Conservation (phyloP, 257 asterid species). For the Nicotiana undulata region DNA sequence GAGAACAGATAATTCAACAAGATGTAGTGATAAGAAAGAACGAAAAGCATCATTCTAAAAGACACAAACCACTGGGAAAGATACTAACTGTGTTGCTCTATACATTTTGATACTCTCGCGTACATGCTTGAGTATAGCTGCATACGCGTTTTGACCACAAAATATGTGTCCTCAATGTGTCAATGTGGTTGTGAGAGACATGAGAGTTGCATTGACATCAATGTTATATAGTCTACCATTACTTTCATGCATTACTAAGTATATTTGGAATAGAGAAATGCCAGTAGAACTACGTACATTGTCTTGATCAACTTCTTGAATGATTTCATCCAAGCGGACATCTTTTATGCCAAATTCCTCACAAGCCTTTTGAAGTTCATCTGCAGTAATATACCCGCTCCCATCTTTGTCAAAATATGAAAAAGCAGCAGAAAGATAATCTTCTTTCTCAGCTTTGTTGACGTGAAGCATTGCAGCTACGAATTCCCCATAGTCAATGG, state of each 20-base stretch:
- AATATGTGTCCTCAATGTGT: background rate
- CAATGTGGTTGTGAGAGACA: background rate
- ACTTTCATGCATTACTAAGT: background rate
- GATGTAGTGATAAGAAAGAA: background rate
- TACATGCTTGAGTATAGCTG: background rate
- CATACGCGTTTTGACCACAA: background rate
- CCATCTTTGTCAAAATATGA: constrained; percentile 30
- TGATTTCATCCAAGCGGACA: constrained; percentile 22
- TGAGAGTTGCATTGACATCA: background rate
- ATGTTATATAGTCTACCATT: background rate
- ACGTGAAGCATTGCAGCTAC: constrained; percentile 23
- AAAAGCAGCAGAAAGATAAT: constrained; percentile 23
- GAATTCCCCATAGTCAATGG: constrained; percentile 29
- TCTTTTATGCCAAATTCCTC: constrained; percentile 24
- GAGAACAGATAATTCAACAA: constrained; percentile 3
- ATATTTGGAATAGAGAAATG: background rate
- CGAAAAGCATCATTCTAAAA: background rate
- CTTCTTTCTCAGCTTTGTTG: constrained; percentile 23
- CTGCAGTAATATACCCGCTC: constrained; percentile 26
- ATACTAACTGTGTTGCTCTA: background rate
- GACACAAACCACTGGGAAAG: background rate
- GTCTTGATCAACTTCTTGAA: constrained; percentile 28
- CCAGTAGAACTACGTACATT: constrained; percentile 14
- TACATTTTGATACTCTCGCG: background rate
- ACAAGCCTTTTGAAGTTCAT: constrained; percentile 28